Evolutionary conservation across 768 basidiomycete genomes (phyloP), one percentile per base, ranked within the genome.

Genomic region (Hypsizygus marmoreus): DNA sequence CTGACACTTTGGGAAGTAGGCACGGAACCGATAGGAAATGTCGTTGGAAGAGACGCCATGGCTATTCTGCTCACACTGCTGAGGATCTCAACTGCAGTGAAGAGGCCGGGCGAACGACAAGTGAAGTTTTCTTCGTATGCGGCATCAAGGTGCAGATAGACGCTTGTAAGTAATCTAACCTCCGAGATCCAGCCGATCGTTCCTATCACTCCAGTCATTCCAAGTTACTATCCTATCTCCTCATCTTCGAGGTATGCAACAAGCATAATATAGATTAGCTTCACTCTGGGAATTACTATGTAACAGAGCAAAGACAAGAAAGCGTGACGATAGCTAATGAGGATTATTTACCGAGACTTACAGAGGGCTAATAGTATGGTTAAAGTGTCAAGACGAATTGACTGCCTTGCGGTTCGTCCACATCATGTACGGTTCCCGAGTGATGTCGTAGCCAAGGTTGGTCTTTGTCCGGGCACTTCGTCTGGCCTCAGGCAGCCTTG

Each of bases 401-500:
- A 76, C 71, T 35, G 88, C 88, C 62, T 83, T 77, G 55, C 86
- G 86, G 61, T 93, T 93, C 48, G 82, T 81, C 91, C 91, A 93
- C 66, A 75, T 70, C 89, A 93, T 91, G 62, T 93, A 93, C 17
- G 89, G 84, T 60, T 91, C 88, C 58, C 88, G 80, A 24, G 75
- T 70, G 49, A 89, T 72, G 59, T 89, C 86, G 42, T 81, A 71
- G 29, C 76, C 80, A 24, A 72, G 66, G 22, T 72, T 69, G 33
- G 76, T 74, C 58, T 85, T 86, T 4, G 78, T 80, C 33, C 89
- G 82, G 16, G 82, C 76, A 62, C 88, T 91, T 30, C 90, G 85
- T 36, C 91, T 79, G 4, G 88, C 88, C 66, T 91, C 89, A 2
- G 88, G 85, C 45, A 86, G 71, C 54, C 81, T 87, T 11, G 86